Conservation (phyloP, 371 early-diverging fungal species). For the Blakeslea trispora region DNA sequence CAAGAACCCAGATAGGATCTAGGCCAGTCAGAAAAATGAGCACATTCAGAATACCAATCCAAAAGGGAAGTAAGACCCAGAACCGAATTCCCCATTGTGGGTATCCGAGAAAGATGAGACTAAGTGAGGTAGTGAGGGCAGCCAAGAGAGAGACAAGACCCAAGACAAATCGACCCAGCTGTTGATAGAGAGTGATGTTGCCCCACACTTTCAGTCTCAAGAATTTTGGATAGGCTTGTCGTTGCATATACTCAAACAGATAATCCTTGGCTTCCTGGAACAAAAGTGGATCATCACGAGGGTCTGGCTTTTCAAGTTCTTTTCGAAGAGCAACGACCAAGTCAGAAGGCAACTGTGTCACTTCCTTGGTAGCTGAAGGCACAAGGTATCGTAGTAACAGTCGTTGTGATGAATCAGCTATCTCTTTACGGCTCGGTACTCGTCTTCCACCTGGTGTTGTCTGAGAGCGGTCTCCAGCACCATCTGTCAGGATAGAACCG, state of each 20-base stretch:
- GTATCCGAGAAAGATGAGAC: slow-evolving; percentile 60
- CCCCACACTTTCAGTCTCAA: slow-evolving; percentile 59
- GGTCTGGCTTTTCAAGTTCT: slow-evolving; percentile 41
- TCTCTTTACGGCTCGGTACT: slow-evolving; percentile 52
- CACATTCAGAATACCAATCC: slow-evolving; percentile 49
- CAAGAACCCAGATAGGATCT: slow-evolving; percentile 50
- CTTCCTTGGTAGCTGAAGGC: slow-evolving; percentile 56
- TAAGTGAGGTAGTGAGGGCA: slow-evolving; percentile 54
- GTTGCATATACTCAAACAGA: slow-evolving; percentile 60
- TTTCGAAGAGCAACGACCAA: slow-evolving; percentile 36
- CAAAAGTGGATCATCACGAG: slow-evolving; percentile 55
- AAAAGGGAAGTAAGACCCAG: slow-evolving; percentile 54
- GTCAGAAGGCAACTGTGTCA: slow-evolving; percentile 40
- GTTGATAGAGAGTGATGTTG: slow-evolving; percentile 58
- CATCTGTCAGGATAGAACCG: too few relatives aligned
- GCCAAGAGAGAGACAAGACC: slow-evolving; percentile 58
- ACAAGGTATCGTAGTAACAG: slow-evolving; percentile 58
- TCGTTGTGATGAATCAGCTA: slow-evolving; percentile 59
- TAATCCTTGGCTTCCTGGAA: slow-evolving; percentile 63
- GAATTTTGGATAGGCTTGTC: slow-evolving; percentile 61
- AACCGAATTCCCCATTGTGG: slow-evolving; percentile 53
- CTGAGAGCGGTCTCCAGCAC: too few relatives aligned
- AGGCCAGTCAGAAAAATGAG: slow-evolving; percentile 43
- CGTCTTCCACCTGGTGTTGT: slow-evolving; percentile 16
- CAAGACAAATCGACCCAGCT: slow-evolving; percentile 50